These are phyloP conservation scores for Puccinia horiana DNA, from an alignment of 1,284 basidiomycete species.

Conservation along the genomic window DNA sequence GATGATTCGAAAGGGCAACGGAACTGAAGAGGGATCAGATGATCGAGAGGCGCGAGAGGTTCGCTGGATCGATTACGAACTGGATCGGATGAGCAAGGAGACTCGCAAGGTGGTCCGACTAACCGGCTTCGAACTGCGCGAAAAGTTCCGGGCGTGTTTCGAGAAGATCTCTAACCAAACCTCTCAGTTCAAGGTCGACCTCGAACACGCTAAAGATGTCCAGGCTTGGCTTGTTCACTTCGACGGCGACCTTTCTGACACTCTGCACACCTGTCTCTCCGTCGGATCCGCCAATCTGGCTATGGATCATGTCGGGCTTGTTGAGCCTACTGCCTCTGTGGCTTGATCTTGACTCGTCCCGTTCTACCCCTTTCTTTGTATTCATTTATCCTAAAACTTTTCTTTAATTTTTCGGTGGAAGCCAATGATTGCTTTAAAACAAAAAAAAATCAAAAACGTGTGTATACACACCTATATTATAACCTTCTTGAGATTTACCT, in stretches of 20 bases:
- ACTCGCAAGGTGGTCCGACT: constrained; percentile 89
- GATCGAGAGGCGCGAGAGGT: constrained; percentile 50
- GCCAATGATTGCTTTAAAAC: too few relatives aligned
- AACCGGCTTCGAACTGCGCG: constrained; percentile 86
- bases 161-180: constrained; percentile 66
- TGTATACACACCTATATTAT: too few relatives aligned
- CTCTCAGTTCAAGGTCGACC: constrained; percentile 53
- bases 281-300: not conserved
- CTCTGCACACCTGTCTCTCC: not conserved
- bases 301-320: not conserved
- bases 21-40: not conserved
- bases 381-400: not conserved
- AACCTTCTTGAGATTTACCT: too few relatives aligned
- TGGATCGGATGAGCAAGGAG: constrained; percentile 75
- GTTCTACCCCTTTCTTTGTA: not conserved
- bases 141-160: constrained; percentile 78
- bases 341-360: not conserved
- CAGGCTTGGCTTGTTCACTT: constrained; percentile 12
- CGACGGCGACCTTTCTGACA: not conserved
- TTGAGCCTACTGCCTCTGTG: not conserved
- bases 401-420: not conserved
- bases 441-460: too few relatives aligned
- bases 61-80: constrained; percentile 72
- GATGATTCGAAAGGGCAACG: constrained; percentile 53
- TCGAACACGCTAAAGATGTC: constrained; percentile 3